Evolutionary conservation across 140 eudicot genomes (phyloP).

Genomic region (Flaveria floridana): DNA sequence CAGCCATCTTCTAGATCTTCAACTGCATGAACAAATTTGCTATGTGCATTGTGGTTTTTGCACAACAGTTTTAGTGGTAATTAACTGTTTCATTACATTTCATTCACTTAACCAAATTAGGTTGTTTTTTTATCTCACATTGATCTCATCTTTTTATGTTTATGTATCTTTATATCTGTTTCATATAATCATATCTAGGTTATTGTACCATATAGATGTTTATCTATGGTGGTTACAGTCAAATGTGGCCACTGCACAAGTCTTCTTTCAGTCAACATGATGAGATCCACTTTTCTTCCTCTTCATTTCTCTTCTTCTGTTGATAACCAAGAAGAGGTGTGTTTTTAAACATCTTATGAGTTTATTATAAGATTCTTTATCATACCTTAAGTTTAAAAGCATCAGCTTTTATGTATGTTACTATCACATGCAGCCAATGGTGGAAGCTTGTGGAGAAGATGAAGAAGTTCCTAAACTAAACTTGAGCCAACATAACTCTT

Average conservation of each 20-base stretch:
- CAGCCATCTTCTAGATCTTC: conserved; percentile 46
- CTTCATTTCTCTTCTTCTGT: conserved; percentile 55
- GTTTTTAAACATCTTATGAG: not conserved
- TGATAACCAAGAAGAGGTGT: conserved; percentile 36
- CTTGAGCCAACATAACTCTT: conserved; percentile 41
- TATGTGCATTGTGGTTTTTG: conserved; percentile 83
- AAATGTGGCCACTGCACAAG: conserved; percentile 86
- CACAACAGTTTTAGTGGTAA: conserved; percentile 81
- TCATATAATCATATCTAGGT: conserved; percentile 45
- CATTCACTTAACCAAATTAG: conserved; percentile 13
- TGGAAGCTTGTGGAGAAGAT: conserved; percentile 40
- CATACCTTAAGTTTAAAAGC: not conserved
- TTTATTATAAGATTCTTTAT: not conserved
- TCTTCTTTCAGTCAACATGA: conserved; percentile 78
- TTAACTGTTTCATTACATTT: not conserved
- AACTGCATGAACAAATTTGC: conserved; percentile 60
- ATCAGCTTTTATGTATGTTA: not conserved
- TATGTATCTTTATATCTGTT: not conserved
- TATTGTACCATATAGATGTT: conserved; percentile 72
- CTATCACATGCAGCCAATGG: conserved; percentile 30
- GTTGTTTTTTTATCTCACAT: no score
- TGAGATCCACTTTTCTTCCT: conserved; percentile 59
- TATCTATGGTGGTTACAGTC: conserved; percentile 76
- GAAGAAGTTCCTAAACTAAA: conserved; percentile 33
- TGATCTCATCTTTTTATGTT: not conserved